phyloP scores from a whole-genome alignment of 1,139 yeast species.

The Lodderomyces theae region DNA sequence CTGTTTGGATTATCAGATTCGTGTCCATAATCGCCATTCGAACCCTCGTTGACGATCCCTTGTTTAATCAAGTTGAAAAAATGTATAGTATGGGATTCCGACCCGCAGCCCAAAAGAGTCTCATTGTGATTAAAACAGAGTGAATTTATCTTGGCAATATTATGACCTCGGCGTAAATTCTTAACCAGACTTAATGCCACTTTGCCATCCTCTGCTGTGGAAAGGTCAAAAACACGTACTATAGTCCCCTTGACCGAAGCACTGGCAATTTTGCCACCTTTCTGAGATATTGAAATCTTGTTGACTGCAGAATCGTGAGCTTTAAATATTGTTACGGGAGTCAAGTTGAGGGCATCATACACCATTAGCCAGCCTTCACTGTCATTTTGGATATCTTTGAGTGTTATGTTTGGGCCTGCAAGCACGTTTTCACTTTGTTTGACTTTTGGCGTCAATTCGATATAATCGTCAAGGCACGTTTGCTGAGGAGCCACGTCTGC shows the following conservation, averaged over 20 bases:
- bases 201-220: slow-evolving; percentile 14
- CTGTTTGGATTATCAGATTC: slow-evolving; percentile 12
- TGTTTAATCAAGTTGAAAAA: slow-evolving; percentile 43
- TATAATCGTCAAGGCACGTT: background rate
- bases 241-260: slow-evolving; percentile 75
- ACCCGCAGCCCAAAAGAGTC: slow-evolving; percentile 59
- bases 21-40: slow-evolving; percentile 15
- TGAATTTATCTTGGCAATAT: slow-evolving; percentile 54
- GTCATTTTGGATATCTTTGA: slow-evolving; percentile 27
- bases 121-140: slow-evolving; percentile 53
- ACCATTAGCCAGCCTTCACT: slow-evolving; percentile 46
- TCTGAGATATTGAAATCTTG: slow-evolving; percentile 46
- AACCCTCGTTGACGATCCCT: background rate
- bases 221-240: slow-evolving; percentile 46
- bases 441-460: slow-evolving; percentile 5
- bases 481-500: background rate
- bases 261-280: slow-evolving; percentile 58
- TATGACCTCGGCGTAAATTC: slow-evolving; percentile 70
- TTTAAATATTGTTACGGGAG: slow-evolving; percentile 55
- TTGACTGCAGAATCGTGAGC: slow-evolving; percentile 57
- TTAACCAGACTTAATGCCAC: slow-evolving; percentile 30
- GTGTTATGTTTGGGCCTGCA: slow-evolving; percentile 17
- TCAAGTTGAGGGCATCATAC: slow-evolving; percentile 58
- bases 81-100: slow-evolving; percentile 69
- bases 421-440: background rate